Evolutionary conservation across 2,329 filamentous ascomycete genomes (phyloP), one percentile per base, ranked within the genome.

Genomic region (Ophiosphaerella narmari): DNA sequence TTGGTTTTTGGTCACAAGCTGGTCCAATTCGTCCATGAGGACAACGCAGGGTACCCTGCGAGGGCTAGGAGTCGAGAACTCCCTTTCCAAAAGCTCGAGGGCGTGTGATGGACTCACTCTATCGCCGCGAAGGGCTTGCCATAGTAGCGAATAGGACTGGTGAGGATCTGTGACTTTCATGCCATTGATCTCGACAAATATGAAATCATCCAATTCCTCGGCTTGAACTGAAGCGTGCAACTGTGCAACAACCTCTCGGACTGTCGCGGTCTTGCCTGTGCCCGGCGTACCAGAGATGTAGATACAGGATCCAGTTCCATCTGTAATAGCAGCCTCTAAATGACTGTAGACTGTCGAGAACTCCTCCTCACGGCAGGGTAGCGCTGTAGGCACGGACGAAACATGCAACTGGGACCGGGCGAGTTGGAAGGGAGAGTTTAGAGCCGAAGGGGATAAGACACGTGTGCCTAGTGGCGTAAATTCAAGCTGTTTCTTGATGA

Each of bases 91-190:
- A 0, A 97, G 83, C 69, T 96, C 91, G 11, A 99, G 80, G 0
- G 94, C 93, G 71, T 99, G 94, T 2, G 90, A 85, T 0, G 94
- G 90, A 67, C 90, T 95, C 7, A 97, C 92, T 40, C 94, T 86
- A 68, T 99, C 91, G 23, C 91, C 92, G 68, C 93, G 93, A 52
- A 99, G 79, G 0, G 94, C 93, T 76, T 99, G 91, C 95, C 95
- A 99, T 1, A 99, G 82, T 16, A 99, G 77, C 2, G 90, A 88
- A 74, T 99, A 99, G 0, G 94, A 92, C 72, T 99, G 94, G 68
- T 97, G 92, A 0, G 94, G 93, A 70, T 99, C 94, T 0, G 94
- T 96, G 62, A 99, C 92, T 77, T 99, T 99, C 94, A 99, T 97
- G 60, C 94, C 95, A 74, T 99, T 99, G 76, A 99, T 97, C 74